A percentile compares a stretch with the other conserved stretches of the same genome.
phyloP scores from a whole-genome alignment of 441 rosid species.

The Bocquillonia castaneifolia region DNA sequence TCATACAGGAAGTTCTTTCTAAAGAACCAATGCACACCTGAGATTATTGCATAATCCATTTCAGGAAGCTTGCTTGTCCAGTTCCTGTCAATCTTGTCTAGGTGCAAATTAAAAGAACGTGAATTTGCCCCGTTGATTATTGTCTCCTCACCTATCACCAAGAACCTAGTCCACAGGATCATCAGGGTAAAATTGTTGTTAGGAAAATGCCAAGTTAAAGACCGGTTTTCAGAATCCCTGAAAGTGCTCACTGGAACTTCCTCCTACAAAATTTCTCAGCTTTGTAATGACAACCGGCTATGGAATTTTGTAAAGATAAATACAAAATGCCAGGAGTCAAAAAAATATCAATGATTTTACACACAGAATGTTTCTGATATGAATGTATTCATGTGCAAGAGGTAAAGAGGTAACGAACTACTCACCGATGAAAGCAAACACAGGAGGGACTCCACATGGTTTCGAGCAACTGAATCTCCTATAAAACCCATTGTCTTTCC shows the following conservation, averaged over 20 bases:
- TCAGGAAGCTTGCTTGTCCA: slow-evolving; percentile 49
- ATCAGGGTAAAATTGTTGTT: slow-evolving; percentile 59
- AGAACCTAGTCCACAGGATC: slow-evolving; percentile 59
- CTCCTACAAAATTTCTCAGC: slow-evolving; percentile 38
- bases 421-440: slow-evolving; percentile 73
- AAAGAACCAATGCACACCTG: slow-evolving; percentile 76
- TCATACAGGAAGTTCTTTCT: slow-evolving; percentile 47
- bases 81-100: slow-evolving; percentile 40
- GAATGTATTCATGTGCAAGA: too few species aligned
- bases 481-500: slow-evolving; percentile 74
- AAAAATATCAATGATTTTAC: too few species aligned
- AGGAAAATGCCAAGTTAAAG: slow-evolving; percentile 62
- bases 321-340: too few species aligned
- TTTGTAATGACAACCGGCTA: background rate
- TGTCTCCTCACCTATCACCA: slow-evolving; percentile 48
- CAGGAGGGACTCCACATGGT: slow-evolving; percentile 81
- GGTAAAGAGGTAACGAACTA: too few species aligned
- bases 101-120: slow-evolving; percentile 42
- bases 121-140: slow-evolving; percentile 41
- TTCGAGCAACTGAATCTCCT: slow-evolving; percentile 88
- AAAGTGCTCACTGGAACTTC: slow-evolving; percentile 47
- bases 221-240: slow-evolving; percentile 50
- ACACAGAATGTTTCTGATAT: background rate
- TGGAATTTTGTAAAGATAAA: background rate
- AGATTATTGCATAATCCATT: slow-evolving; percentile 54